These are phyloP conservation scores for Arthrobotrys musiformis DNA, from an alignment of 2,329 filamentous ascomycete genomes.

Conservation along the genomic window DNA sequence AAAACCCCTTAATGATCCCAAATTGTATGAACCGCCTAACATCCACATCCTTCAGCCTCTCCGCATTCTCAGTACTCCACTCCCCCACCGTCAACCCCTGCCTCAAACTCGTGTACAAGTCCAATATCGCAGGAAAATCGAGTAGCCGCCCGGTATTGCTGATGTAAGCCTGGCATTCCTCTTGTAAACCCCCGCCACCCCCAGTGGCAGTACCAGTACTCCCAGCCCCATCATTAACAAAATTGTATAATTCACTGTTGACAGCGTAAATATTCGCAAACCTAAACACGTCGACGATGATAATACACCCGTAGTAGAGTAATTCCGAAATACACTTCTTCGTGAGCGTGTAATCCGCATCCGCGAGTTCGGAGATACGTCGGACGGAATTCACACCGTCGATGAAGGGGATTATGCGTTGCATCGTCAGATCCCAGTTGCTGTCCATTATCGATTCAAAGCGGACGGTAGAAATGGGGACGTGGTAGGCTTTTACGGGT, in stretches of 20 bases:
- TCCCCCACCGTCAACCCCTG: slow-evolving; percentile 86
- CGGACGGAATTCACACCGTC: slow-evolving; percentile 91
- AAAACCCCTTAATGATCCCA: slow-evolving; percentile 90
- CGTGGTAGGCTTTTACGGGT: slow-evolving; percentile 85
- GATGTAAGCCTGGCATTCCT: slow-evolving; percentile 89
- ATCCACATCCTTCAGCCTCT: slow-evolving; percentile 80
- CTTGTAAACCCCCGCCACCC: slow-evolving; percentile 74
- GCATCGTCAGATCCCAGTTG: slow-evolving; percentile 75
- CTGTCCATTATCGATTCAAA: slow-evolving; percentile 68
- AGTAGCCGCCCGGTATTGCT: slow-evolving; percentile 62
- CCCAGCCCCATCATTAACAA: slow-evolving; percentile 72
- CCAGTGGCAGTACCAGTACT: slow-evolving; percentile 59
- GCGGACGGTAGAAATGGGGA: slow-evolving; percentile 77
- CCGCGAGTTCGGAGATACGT: slow-evolving; percentile 83
- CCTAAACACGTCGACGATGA: slow-evolving; percentile 93
- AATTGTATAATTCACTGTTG: slow-evolving; percentile 79
- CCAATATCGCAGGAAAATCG: slow-evolving; percentile 70
- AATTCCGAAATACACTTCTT: slow-evolving; percentile 88
- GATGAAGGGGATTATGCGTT: slow-evolving; percentile 83
- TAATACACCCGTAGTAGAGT: slow-evolving; percentile 89
- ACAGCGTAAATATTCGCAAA: slow-evolving; percentile 91
- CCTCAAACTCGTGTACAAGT: slow-evolving; percentile 84
- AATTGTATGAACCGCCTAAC: slow-evolving; percentile 93
- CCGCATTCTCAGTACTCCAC: slow-evolving; percentile 81
- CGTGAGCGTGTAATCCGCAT: slow-evolving; percentile 86